Percentiles rank a stretch among this genome's conserved stretches.
Conservation (phyloP, 106 monocot genomes). For the Iris macrosiphon region DNA sequence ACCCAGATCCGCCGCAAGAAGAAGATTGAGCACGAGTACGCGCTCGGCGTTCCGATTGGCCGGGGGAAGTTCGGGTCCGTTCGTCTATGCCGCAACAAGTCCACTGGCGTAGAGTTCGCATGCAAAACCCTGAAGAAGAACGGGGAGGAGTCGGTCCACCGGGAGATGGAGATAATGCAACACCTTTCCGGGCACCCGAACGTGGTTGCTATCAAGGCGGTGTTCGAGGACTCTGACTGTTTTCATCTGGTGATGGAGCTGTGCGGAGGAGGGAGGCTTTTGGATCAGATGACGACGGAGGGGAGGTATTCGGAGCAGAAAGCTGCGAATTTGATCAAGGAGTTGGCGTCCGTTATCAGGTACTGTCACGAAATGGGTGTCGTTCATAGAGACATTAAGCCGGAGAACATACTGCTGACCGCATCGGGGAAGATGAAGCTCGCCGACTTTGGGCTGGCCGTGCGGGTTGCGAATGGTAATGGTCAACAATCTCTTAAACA, state of each 20-base stretch:
- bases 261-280: constrained; percentile 68
- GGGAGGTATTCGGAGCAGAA: constrained; percentile 59
- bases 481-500: neutral
- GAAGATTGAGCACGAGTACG: constrained; percentile 63
- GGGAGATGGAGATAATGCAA: constrained; percentile 98
- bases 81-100: constrained; percentile 34
- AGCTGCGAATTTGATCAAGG: constrained; percentile 60
- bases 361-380: constrained; percentile 99
- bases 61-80: constrained; percentile 90
- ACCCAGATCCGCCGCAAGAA: constrained; percentile 56
- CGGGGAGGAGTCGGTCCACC: constrained; percentile 80
- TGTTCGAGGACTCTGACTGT: constrained; percentile 73
- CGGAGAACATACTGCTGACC: constrained; percentile 84
- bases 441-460: constrained; percentile 90
- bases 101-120: constrained; percentile 55
- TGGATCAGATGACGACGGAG: constrained; percentile 61
- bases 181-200: constrained; percentile 92
- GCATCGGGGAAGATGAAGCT: constrained; percentile 67
- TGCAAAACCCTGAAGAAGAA: constrained; percentile 79
- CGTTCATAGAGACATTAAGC: constrained; percentile 90
- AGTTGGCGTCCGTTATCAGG: constrained; percentile 65
- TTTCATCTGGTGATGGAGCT: constrained; percentile 93
- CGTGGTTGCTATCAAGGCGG: constrained; percentile 62
- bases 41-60: constrained; percentile 59
- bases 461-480: constrained; percentile 70